Conservation (phyloP, 768 basidiomycete species). For the Scleroderma citrinum region DNA sequence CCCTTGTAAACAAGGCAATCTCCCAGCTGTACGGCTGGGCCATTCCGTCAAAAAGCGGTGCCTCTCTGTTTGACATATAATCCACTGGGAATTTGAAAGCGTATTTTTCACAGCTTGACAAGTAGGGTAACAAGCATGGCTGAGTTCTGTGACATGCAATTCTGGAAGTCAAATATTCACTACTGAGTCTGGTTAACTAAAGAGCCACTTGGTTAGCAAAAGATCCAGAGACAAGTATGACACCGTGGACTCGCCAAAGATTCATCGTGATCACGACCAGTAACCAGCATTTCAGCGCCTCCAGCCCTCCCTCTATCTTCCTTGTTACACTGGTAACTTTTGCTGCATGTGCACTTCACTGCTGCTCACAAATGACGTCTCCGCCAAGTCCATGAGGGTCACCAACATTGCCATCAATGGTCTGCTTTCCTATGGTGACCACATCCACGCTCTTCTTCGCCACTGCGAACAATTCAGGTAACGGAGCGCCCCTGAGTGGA, state of each 20-base stretch:
- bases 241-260: conserved; percentile 58
- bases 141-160: conserved; percentile 57
- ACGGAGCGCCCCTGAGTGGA: conserved; percentile 74
- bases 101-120: too few species aligned
- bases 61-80: too few species aligned
- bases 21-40: too few species aligned
- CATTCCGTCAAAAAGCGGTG: too few species aligned
- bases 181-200: conserved; percentile 53
- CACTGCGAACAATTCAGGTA: conserved; percentile 87
- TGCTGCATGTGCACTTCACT: conserved; percentile 61
- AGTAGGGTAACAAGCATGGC: too few species aligned
- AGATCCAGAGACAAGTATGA: background rate
- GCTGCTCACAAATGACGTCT: conserved; percentile 93
- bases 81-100: too few species aligned
- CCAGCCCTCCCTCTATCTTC: conserved; percentile 92
- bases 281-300: conserved; percentile 72
- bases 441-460: conserved; percentile 72
- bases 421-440: conserved; percentile 95
- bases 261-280: conserved; percentile 92
- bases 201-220: background rate
- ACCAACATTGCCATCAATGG: conserved; percentile 94
- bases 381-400: conserved; percentile 85
- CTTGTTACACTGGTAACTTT: conserved; percentile 66
- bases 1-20: too few species aligned
- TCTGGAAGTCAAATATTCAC: conserved; percentile 30